phyloP scores from a whole-genome alignment of 805 yeast genomes.

The Kazachstania viticola region DNA sequence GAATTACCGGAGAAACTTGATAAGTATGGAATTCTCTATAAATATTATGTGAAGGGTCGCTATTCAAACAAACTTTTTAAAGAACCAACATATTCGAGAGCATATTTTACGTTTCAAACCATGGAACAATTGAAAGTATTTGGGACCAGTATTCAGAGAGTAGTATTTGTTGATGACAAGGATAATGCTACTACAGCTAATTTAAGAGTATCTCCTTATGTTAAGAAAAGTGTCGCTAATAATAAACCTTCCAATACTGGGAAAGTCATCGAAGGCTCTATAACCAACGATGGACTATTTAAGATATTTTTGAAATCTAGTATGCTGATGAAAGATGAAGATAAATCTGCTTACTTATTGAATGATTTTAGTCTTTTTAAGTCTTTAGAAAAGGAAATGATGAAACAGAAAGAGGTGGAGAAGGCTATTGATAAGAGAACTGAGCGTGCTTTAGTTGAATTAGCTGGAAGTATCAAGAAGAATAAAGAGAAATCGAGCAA shows the following conservation, averaged over 20 bases:
- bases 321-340: slow-evolving; percentile 11
- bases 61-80: slow-evolving; percentile 22
- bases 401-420: slow-evolving; percentile 12
- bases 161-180: slow-evolving; percentile 24
- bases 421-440: slow-evolving; percentile 11
- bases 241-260: slow-evolving; percentile 7
- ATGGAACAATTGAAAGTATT: slow-evolving; percentile 24
- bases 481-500: slow-evolving; percentile 13
- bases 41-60: slow-evolving; percentile 25
- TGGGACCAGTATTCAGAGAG: slow-evolving; percentile 18
- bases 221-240: slow-evolving; percentile 5
- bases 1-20: slow-evolving; percentile 14
- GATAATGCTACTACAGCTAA: slow-evolving; percentile 14
- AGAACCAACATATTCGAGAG: slow-evolving; percentile 32
- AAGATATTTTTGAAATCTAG: slow-evolving; percentile 24
- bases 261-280: slow-evolving; percentile 19
- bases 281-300: slow-evolving; percentile 22
- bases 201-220: slow-evolving; percentile 15
- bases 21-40: slow-evolving; percentile 23
- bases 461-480: slow-evolving; percentile 18
- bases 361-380: slow-evolving; percentile 21
- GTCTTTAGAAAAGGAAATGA: slow-evolving; percentile 19
- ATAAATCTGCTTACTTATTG: slow-evolving; percentile 12
- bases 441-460: slow-evolving; percentile 16
- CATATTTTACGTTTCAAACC: slow-evolving; percentile 31